Evolutionary conservation across 2,329 filamentous ascomycete species (phyloP).

Genomic region (Cryphonectria nitschkei): DNA sequence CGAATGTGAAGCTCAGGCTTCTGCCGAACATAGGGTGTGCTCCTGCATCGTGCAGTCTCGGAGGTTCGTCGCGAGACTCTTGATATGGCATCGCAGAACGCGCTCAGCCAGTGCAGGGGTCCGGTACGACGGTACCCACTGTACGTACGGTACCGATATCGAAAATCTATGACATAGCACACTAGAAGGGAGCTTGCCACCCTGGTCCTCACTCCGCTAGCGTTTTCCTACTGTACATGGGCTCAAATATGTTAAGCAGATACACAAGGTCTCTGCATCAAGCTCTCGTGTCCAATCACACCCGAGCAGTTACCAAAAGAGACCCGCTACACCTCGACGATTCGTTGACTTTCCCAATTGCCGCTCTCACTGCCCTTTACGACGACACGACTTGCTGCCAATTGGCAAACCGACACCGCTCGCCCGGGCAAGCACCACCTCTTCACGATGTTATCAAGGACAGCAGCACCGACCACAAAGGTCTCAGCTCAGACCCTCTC

Average conservation of each 20-base stretch:
- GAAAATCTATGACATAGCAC: constrained; percentile 13
- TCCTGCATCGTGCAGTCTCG: constrained; percentile 25
- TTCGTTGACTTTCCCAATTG: constrained; percentile 27
- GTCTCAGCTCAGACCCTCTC: constrained; percentile 46
- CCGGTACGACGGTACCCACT: not conserved
- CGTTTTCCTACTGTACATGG: not conserved
- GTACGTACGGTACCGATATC: not conserved
- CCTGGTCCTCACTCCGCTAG: constrained; percentile 15
- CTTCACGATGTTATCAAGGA: constrained; percentile 48
- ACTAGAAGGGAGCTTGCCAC: constrained; percentile 11
- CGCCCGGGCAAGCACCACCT: constrained; percentile 42
- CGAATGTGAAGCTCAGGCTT: not conserved
- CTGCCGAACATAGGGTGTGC: not conserved
- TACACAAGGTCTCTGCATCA: constrained; percentile 14
- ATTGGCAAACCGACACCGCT: constrained; percentile 39
- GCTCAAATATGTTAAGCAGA: constrained; percentile 12
- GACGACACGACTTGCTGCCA: constrained; percentile 32
- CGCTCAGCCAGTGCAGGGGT: not conserved
- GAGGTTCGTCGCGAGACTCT: not conserved
- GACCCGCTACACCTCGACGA: constrained; percentile 8
- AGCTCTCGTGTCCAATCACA: constrained; percentile 28
- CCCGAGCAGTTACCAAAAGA: constrained; percentile 29
- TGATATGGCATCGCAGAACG: not conserved
- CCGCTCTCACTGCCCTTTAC: constrained; percentile 28
- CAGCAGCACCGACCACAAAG: constrained; percentile 44